Conservation (phyloP, 2,329 filamentous ascomycete species). For the Colletotrichum sp. region DNA sequence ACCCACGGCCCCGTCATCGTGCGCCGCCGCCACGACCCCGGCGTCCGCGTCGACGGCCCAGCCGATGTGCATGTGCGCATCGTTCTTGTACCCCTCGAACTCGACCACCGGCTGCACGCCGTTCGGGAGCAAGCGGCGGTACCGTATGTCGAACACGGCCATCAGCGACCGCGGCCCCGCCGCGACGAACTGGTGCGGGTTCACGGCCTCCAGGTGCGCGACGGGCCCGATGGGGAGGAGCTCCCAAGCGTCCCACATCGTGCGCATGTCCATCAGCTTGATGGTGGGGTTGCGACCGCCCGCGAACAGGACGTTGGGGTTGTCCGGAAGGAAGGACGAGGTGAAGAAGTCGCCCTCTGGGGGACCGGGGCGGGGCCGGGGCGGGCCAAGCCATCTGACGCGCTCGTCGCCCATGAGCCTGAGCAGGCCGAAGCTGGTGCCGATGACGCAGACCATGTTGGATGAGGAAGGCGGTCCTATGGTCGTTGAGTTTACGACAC, state of each 20-base stretch:
- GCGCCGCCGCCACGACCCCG: constrained; percentile 58
- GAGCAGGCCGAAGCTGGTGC: constrained; percentile 53
- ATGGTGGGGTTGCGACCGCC: constrained; percentile 56
- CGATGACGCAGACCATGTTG: constrained; percentile 48
- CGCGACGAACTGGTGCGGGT: constrained; percentile 55
- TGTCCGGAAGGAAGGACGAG: constrained; percentile 49
- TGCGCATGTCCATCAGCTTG: constrained; percentile 50
- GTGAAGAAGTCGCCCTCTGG: constrained; percentile 46
- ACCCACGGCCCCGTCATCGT: constrained; percentile 51
- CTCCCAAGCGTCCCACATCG: constrained; percentile 34
- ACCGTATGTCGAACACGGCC: constrained; percentile 63
- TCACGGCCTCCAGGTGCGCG: constrained; percentile 55
- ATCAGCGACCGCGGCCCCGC: constrained; percentile 56
- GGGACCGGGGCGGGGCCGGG: constrained; percentile 19
- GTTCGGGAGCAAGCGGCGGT: constrained; percentile 24
- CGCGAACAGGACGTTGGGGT: constrained; percentile 52
- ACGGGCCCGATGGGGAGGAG: constrained; percentile 45
- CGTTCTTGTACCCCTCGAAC: constrained; percentile 58
- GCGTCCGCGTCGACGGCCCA: constrained; percentile 54
- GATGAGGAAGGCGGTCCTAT: constrained; percentile 43
- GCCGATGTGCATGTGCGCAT: constrained; percentile 51
- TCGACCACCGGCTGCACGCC: constrained; percentile 43
- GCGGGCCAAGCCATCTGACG: constrained; percentile 38
- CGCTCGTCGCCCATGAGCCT: constrained; percentile 34
- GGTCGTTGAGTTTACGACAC: constrained; percentile 44